Percentiles rank a stretch among this genome's conserved stretches.
phyloP scores from a whole-genome alignment of 2,329 filamentous ascomycete species.

The Orbilia blumenaviensis region DNA sequence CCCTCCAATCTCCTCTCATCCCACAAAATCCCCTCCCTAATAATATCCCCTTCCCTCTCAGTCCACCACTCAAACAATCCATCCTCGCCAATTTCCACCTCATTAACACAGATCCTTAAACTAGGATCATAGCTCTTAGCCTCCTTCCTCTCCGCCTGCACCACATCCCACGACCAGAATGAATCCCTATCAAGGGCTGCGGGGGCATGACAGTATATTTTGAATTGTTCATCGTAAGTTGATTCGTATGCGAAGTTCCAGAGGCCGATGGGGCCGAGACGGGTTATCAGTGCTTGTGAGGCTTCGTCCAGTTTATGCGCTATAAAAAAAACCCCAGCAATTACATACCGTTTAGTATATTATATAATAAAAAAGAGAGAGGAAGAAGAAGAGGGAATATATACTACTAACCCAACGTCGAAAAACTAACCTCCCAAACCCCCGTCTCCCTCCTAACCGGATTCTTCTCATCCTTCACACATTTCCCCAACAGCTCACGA shows the following conservation, averaged over 20 bases:
- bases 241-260: conserved; percentile 39
- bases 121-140: conserved; percentile 4
- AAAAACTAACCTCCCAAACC: background rate
- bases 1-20: conserved; percentile 8
- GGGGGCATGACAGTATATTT: conserved; percentile 33
- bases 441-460: conserved; percentile 10
- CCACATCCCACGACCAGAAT: conserved; percentile 6
- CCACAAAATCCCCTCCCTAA: conserved; percentile 16
- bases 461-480: conserved; percentile 29
- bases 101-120: background rate
- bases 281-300: conserved; percentile 22
- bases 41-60: background rate
- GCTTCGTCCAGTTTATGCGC: background rate
- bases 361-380: too few relatives aligned
- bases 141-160: background rate
- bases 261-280: conserved; percentile 19
- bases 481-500: background rate
- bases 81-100: background rate
- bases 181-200: conserved; percentile 10
- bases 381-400: background rate
- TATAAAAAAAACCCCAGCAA: background rate
- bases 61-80: conserved; percentile 11
- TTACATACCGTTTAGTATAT: too few relatives aligned
- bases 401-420: background rate
- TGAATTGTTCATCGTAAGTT: conserved; percentile 9